phyloP scores from a whole-genome alignment of 164 flowering plant species.

The Nymphaea thermarum region DNA sequence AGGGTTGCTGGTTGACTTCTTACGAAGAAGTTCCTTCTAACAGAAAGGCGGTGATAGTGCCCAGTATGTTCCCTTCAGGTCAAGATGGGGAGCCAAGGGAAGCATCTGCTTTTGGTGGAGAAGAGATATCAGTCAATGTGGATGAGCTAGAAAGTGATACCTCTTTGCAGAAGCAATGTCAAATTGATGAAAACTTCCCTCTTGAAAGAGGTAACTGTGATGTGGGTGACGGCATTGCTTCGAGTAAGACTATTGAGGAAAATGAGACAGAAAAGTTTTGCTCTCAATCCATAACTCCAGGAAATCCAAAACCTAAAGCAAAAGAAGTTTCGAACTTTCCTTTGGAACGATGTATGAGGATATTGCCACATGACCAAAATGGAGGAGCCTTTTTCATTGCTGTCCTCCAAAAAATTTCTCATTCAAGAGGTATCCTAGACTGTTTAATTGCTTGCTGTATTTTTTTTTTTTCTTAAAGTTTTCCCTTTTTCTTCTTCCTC shows the following conservation, averaged over 20 bases:
- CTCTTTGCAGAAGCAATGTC: constrained; percentile 9
- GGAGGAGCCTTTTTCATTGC: constrained; percentile 95
- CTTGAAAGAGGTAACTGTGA: constrained; percentile 13
- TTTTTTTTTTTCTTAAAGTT: no score
- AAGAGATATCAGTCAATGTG: constrained; percentile 10
- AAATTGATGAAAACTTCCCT: constrained; percentile 17
- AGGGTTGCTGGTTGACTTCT: constrained; percentile 60
- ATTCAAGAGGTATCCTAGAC: constrained; percentile 7
- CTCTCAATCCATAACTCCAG: background rate
- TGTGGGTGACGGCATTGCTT: constrained; percentile 12
- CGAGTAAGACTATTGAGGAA: constrained; percentile 7
- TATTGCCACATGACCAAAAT: constrained; percentile 96
- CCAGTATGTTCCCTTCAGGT: constrained; percentile 96
- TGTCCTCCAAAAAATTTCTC: constrained; percentile 60
- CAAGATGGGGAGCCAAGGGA: constrained; percentile 15
- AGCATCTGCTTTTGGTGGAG: constrained; percentile 4
- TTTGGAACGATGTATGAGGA: constrained; percentile 79
- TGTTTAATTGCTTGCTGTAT: no score
- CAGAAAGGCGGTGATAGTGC: constrained; percentile 36
- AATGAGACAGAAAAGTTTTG: background rate
- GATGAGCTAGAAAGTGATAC: constrained; percentile 5
- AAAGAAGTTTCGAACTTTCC: constrained; percentile 67
- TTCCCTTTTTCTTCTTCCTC: no score
- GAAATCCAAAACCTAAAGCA: constrained; percentile 5
- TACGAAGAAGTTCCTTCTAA: constrained; percentile 43